Evolutionary conservation across 202 grass and related monocot genomes (phyloP), one percentile per base, ranked within the genome.

Genomic region (Zizania palustris): DNA sequence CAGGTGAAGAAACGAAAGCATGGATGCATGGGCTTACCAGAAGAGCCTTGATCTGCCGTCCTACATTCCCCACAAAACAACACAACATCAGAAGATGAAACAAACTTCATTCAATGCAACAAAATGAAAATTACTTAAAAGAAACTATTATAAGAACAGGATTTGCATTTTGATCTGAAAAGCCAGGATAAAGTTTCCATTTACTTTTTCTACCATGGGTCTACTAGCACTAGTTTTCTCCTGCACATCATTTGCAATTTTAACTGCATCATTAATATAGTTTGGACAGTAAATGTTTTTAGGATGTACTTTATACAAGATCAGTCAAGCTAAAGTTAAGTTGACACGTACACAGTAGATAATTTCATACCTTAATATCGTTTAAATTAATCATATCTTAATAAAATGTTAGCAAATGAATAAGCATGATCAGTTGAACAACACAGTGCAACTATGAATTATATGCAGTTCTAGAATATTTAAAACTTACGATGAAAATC

Each of bases 401-500:
- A 63, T 6, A 56, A 18, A 19, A 34, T 45, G 56, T 28, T 9
- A 49, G 66, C 45, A 69, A 69, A 69, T 11, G 44, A 45, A 60
- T 16, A 35, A 21, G 14, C 16, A 55, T 2, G 1, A 42, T 60
- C 5, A 66, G 73, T 37, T 50, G 66, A 80, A 39, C 9, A 20
- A 2, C 28, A 45, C 16, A 14, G 41, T 72, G 56, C 40, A 54
- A 16, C 34, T 62, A 41, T 46, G 14, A 62, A 78, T 78, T 53
- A 2, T 35, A 28, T 68, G 53, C 45, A 40, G 76, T 79, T 40
- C 57, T 38, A 7, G 13, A 42, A 62, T 28, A 28, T 49, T 12
- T 55, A 33, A 63, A 62, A 93, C 96, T 95, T 89, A 96, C 92
- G 87, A 89, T 51, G 91, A 93, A 79, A 96, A 90, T 99, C 87